Base-by-base conservation (phyloP, 805 yeast species). In the Yamadazyma akitaensis region DNA sequence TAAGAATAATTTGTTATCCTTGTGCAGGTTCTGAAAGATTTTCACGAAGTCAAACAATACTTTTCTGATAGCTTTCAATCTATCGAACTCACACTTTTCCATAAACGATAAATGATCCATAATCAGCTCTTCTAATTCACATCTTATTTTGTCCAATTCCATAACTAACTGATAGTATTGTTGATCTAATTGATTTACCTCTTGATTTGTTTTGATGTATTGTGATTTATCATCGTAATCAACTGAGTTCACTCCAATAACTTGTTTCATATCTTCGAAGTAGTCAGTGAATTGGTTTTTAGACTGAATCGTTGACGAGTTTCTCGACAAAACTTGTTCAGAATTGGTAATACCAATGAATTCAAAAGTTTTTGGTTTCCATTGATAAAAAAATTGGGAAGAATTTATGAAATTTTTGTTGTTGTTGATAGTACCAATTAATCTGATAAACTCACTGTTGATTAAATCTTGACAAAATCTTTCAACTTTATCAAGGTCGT, bases 61-160 rank as follows among this genome's bases (percentile, higher is more conserved):
- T 49, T 85, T 84, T 62, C 88, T 87, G 50, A 88, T 68, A 0
- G 94, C 94, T 52, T 76, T 75, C 49, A 86, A 70, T 52, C 96
- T 76, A 64, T 88, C 95, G 31, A 79, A 63, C 65, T 88, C 96
- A 67, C 94, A 88, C 56, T 82, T 78, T 61, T 88, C 92, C 87
- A 88, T 81, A 60, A 84, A 87, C 18, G 82, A 65, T 42, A 84
- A 68, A 58, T 86, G 91, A 54, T 84, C 91, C 61, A 84, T 76
- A 47, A 85, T 72, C 30, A 77, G 60, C 57, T 85, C 92, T 62
- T 89, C 96, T 40, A 87, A 72, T 40, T 80, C 81, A 62, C 94
- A 85, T 48, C 96, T 74, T 12, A 79, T 63, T 37, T 73, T 70
- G 58, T 88, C 96, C 52, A 87, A 70, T 34, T 75, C 77, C 38